Conservation (phyloP, 257 asterid species). For the Paraleonurus japonicus region DNA sequence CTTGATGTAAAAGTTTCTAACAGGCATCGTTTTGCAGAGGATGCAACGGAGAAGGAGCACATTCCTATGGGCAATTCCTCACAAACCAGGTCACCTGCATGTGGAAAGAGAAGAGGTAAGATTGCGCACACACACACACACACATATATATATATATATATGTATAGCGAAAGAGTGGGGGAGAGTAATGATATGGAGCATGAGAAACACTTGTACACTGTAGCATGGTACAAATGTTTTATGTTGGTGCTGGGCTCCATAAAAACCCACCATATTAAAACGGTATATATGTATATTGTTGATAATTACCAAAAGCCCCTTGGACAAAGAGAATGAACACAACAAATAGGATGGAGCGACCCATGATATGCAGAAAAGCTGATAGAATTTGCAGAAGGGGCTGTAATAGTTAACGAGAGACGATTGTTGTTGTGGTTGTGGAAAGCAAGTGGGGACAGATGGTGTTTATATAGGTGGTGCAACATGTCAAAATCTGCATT, state of each 20-base stretch:
- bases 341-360: constrained; percentile 16
- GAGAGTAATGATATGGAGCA: background rate
- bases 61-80: constrained; percentile 35
- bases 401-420: background rate
- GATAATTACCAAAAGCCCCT: constrained; percentile 31
- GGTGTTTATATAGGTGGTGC: constrained; percentile 24
- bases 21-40: constrained; percentile 39
- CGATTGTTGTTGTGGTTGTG: constrained; percentile 16
- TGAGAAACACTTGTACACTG: background rate
- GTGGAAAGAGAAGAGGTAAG: background rate
- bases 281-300: background rate
- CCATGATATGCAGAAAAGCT: background rate
- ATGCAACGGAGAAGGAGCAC: constrained; percentile 42
- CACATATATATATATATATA: background rate
- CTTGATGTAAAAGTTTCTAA: constrained; percentile 26
- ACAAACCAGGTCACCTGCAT: constrained; percentile 34
- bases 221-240: background rate
- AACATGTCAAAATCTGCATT: background rate
- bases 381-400: background rate
- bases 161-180: no score
- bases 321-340: constrained; percentile 26
- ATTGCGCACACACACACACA: background rate
- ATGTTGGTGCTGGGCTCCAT: background rate
- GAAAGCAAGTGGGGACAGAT: background rate
- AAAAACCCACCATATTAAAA: no score